Evolutionary conservation across 2,329 filamentous ascomycete species (phyloP).

Genomic region (Nemania bipapillata): DNA sequence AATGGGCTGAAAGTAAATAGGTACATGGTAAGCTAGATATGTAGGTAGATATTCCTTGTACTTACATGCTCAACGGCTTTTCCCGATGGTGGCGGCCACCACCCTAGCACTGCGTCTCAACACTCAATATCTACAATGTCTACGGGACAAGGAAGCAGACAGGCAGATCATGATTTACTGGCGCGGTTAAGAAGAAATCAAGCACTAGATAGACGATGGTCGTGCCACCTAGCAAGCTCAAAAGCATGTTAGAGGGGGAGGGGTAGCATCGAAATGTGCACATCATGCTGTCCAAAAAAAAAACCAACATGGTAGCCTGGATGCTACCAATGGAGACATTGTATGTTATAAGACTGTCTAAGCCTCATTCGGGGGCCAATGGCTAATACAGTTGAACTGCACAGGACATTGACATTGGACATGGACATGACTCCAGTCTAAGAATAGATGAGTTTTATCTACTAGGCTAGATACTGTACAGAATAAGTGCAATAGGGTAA

Average conservation of each 20-base stretch:
- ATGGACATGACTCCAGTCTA: slow-evolving; percentile 13
- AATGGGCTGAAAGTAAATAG: no score
- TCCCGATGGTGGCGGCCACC: no score
- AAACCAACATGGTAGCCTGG: background rate
- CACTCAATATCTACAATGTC: no score
- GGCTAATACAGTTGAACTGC: slow-evolving; percentile 1
- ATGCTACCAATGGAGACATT: slow-evolving; percentile 19
- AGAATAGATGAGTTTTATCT: slow-evolving; percentile 27
- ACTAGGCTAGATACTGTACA: no score
- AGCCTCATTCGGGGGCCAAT: slow-evolving; percentile 26
- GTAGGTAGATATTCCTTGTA: no score
- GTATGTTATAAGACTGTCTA: slow-evolving; percentile 1
- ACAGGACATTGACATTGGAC: no score
- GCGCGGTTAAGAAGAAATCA: background rate
- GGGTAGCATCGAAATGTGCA: background rate
- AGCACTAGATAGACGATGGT: background rate
- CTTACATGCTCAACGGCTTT: no score
- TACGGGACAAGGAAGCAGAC: background rate
- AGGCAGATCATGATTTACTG: background rate
- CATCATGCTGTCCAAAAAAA: background rate
- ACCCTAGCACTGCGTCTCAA: no score
- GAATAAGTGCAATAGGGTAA: no score
- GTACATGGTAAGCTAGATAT: no score
- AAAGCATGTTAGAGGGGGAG: background rate
- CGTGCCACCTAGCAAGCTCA: background rate